Base-by-base conservation (phyloP, 2,329 filamentous ascomycete species). In the Massarina eburnea region DNA sequence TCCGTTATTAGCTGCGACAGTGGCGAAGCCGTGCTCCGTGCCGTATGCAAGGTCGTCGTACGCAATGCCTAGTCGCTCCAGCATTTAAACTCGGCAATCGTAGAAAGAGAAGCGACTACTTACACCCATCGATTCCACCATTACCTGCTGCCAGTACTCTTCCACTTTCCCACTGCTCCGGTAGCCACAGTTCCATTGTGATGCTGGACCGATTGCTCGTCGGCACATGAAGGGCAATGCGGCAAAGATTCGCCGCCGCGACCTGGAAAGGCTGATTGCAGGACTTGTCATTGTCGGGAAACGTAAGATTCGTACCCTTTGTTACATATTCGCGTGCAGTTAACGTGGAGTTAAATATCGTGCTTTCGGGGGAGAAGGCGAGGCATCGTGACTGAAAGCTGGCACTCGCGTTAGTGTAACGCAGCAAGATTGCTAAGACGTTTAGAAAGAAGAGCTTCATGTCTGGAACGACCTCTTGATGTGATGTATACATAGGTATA, bases 141-240 rank as follows among this genome's bases (percentile, higher is more conserved):
- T 73, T 74, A 1, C 70, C 71, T 1, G 64, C 70, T 9, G 59
- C 64, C 14, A 73, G 50, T 40, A 73, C 68, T 3, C 71, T 59
- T 2, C 70, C 70, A 9, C 58, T 19, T n/a, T 70, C 71, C 72
- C 73, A 19, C 1, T 52, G 48, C 58, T 6, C 51, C 51, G 19
- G 70, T 58, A 53, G 68, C 57, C 70, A 75, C 8, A 67, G 60
- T 48, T 75, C 73, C 36, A 73, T 60, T 1, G 55, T 71, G 24
- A 81, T 74, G 29, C 73, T 71, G 10, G 59, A 64, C 3, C 38
- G 22, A 4, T 63, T 63, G 3, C 73, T 74, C 0, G 73, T 76
- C 4, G 62, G 53, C 12, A 77, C 69, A 8, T 63, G 66, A 41
- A 77, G 64, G 2, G 70, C 66, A 18, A 77, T 57, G 8, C 74